Conservation (phyloP, 371 early-diverging fungal genomes). For the Parasitella parasitica region DNA sequence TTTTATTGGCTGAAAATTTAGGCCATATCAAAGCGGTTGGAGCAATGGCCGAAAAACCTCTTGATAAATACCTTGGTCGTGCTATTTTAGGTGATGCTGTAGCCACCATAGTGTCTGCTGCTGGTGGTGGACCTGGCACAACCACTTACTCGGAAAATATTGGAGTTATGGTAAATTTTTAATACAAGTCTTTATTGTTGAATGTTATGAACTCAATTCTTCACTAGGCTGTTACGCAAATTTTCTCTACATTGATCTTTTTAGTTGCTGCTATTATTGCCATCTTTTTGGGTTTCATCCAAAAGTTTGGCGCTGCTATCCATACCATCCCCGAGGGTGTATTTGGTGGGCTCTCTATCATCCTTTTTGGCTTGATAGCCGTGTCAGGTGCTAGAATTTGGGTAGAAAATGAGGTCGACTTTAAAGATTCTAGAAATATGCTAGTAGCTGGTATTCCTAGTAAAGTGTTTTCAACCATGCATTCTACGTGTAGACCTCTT, state of each 20-base stretch:
- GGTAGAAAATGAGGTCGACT: slow-evolving; percentile 57
- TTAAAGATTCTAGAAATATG: slow-evolving; percentile 53
- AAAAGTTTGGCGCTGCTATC: slow-evolving; percentile 61
- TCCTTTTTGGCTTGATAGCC: slow-evolving; percentile 58
- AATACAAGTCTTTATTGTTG: neutral
- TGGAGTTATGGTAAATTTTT: slow-evolving; percentile 41
- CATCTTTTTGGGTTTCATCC: slow-evolving; percentile 56
- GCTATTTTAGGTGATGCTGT: slow-evolving; percentile 60
- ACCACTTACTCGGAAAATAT: slow-evolving; percentile 64
- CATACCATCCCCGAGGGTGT: slow-evolving; percentile 59
- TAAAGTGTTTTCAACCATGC: neutral
- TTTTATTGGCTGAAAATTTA: slow-evolving; percentile 55
- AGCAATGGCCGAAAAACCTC: slow-evolving; percentile 45
- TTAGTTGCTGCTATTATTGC: slow-evolving; percentile 55
- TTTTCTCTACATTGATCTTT: slow-evolving; percentile 58
- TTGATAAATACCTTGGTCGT: slow-evolving; percentile 53
- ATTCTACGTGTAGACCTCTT: neutral
- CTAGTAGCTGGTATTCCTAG: slow-evolving; percentile 52
- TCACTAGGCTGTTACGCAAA: slow-evolving; percentile 44
- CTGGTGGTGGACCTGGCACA: slow-evolving; percentile 52
- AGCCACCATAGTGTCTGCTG: slow-evolving; percentile 52
- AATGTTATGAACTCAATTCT: neutral
- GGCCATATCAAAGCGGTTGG: slow-evolving; percentile 62
- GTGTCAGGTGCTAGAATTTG: slow-evolving; percentile 64
- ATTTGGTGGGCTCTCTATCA: slow-evolving; percentile 57